Evolutionary conservation across 2,329 filamentous ascomycete genomes (phyloP).

Genomic region (Curvularia sp.): DNA sequence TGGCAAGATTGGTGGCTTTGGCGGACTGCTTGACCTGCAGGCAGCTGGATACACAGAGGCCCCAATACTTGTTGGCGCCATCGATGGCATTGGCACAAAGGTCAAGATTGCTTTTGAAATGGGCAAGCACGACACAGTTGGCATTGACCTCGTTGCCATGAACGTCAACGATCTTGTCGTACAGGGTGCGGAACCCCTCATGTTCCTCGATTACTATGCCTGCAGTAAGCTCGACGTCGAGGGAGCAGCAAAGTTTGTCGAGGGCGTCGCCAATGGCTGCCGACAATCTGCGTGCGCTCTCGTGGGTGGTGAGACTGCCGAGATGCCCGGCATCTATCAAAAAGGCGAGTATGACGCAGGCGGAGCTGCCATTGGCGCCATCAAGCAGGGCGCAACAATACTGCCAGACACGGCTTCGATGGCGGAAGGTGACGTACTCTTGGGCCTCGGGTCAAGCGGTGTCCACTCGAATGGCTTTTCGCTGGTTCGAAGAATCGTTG

Average conservation of each 20-base stretch:
- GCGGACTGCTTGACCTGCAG: constrained; percentile 81
- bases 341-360: constrained; percentile 91
- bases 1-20: constrained; percentile 94
- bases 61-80: constrained; percentile 88
- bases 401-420: constrained; percentile 80
- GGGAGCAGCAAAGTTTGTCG: constrained; percentile 83
- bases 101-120: constrained; percentile 93
- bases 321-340: constrained; percentile 96
- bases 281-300: constrained; percentile 84
- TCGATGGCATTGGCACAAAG: constrained; percentile 96
- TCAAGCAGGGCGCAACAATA: constrained; percentile 68
- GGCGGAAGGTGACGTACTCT: constrained; percentile 80
- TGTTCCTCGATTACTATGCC: constrained; percentile 98
- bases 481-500: constrained; percentile 88
- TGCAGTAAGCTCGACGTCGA: constrained; percentile 85
- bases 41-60: constrained; percentile 75
- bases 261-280: constrained; percentile 89
- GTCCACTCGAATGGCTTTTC: constrained; percentile 98
- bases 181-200: constrained; percentile 90
- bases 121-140: constrained; percentile 90
- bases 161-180: constrained; percentile 98
- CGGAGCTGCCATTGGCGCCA: constrained; percentile 86
- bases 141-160: constrained; percentile 97
- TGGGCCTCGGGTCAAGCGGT: constrained; percentile 85
- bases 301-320: constrained; percentile 96